Base-by-base conservation (phyloP, 2,329 filamentous ascomycete species). In the Cryphonectria naterciae region DNA sequence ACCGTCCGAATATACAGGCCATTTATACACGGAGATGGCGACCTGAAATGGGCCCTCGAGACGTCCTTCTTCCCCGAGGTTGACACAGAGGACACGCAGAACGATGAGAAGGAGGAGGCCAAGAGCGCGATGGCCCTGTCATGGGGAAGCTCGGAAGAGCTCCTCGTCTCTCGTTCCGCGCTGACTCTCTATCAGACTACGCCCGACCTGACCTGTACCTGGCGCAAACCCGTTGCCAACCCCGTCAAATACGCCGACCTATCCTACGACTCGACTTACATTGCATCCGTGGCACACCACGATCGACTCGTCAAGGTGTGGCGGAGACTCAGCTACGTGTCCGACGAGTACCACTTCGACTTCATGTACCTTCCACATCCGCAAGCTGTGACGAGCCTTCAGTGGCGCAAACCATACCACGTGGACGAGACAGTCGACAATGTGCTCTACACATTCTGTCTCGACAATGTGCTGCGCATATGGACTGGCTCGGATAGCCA, bases 281-380 rank as follows among this genome's bases (percentile, higher is more conserved):
- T 98, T 68, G 95, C 94, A 25, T 95, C 93, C 1, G 88, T 92
- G 17, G 92, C 94, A 58, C 84, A 86, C 65, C 89, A 93, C 78
- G 96, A 98, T 80, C 87, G 91, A 67, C 83, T 98, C 28, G 90
- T 97, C 75, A 98, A 99, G 82, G 88, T 98, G 76, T 99, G 97
- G 96, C 89, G 94, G 74, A 88, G 95, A 68, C 84, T 97, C 35
- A 92, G 92, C 11, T 98, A 95, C 78, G 94, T 94, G 19, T 87
- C 89, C 0, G 91, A 94, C 70, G 92, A 97, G 75, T 92, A 94
- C 54, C 88, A 92, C 70, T 98, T 98, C 80, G 95, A 98, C 76
- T 91, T 97, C 76, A 91, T 91, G 39, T 98, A 98, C 80, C 88
- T 99, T 1, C 86, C 90, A n/a, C 96, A 99, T 79, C 93, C 94